These are phyloP conservation scores for Funneliformis geosporum DNA, from an alignment of 192 early-diverging fungal species.

Conservation along the genomic window DNA sequence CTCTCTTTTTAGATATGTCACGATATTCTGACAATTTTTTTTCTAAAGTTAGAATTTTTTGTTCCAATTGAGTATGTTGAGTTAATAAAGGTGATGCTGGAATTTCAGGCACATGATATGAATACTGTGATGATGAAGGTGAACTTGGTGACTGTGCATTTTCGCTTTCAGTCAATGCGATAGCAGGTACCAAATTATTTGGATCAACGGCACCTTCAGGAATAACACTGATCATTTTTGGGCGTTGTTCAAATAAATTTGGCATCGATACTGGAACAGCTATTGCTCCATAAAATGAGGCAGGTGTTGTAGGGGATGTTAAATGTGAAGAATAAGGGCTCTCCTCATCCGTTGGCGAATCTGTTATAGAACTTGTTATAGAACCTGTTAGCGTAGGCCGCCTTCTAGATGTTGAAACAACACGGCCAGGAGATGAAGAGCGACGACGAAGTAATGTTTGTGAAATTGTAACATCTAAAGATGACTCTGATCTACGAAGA, in stretches of 20 bases:
- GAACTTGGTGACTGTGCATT: constrained; percentile 36
- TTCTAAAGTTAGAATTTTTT: constrained; percentile 44
- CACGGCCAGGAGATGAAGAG: constrained; percentile 20
- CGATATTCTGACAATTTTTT: constrained; percentile 42
- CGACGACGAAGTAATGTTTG: constrained; percentile 7
- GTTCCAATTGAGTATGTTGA: constrained; percentile 51
- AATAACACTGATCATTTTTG: constrained; percentile 41
- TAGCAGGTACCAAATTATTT: constrained; percentile 55
- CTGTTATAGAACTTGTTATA: constrained; percentile 34
- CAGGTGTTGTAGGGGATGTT: constrained; percentile 38
- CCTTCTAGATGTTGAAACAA: constrained; percentile 26
- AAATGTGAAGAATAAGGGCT: constrained; percentile 34
- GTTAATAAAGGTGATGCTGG: constrained; percentile 57
- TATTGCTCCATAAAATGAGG: constrained; percentile 37
- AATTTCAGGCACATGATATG: constrained; percentile 57
- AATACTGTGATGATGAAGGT: constrained; percentile 29
- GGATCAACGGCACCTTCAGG: constrained; percentile 59
- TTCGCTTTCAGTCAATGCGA: constrained; percentile 49
- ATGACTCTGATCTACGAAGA: constrained; percentile 15
- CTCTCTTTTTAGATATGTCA: constrained; percentile 3
- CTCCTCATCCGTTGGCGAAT: constrained; percentile 43
- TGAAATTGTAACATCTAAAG: constrained; percentile 16
- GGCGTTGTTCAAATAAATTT: constrained; percentile 35
- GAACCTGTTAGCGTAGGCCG: constrained; percentile 32
- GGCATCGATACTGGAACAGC: constrained; percentile 37